Evolutionary conservation across 495 filamentous ascomycete species (phyloP), one percentile per base, ranked within the genome.

Genomic region (Apiosordaria backusii): DNA sequence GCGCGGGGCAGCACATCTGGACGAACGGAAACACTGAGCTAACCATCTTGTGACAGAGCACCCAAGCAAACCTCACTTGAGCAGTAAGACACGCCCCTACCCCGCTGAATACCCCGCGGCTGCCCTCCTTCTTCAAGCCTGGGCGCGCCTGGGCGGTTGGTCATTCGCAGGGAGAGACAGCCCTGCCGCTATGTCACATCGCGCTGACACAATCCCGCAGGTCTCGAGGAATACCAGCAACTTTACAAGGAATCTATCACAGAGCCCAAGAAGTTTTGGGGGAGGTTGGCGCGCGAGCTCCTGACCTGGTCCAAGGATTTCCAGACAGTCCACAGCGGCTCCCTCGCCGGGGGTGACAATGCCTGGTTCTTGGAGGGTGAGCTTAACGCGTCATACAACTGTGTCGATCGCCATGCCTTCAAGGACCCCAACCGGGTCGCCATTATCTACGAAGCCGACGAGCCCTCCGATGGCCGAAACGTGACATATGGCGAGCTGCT

Each of bases 361-460:
- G 88, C 92, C 63, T 99, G 96, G 96, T 99, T 99, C 77, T 78
- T 92, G 60, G 95, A 97, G 79, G 95, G 95, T 65, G 86, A 88
- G 65, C 84, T 99, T 71, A 98, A 98, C 72, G 96, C 95, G 57
- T 93, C 91, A 24, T 99, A 91, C 86, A 99, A 99, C 83, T 96
- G 92, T 75, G 90, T 99, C 63, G 95, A 99, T 72, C 90, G 95
- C 67, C 95, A 97, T 78, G 95, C 94, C 10, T 83, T 94, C 81
- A 93, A 92, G 79, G 85, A 97, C 80, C 96, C 96, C 19, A 81
- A 97, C 79, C 90, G 87, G 81, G 86, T 93, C 50, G 95, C 95
- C 71, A 96, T 99, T 78, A 97, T 98, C 83, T 99, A 97, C 81
- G 95, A 99, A 79, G 95, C 93, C 61, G 96, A 98, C 72, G 95